Base-by-base conservation (phyloP, 176 grass and related monocot species). In the Aegilops longissima region DNA sequence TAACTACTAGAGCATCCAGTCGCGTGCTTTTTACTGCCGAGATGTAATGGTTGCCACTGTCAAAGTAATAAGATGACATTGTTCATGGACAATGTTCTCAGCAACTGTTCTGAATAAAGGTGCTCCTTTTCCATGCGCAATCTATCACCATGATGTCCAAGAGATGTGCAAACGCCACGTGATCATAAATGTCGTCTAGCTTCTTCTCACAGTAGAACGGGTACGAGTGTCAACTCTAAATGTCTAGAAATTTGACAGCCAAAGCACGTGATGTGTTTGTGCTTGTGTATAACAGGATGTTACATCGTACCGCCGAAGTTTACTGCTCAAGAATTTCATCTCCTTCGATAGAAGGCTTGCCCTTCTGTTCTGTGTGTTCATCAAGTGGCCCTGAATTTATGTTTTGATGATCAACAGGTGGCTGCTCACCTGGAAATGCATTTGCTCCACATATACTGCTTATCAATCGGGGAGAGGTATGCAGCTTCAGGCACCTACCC, bases 401-500 rank as follows among this genome's bases (percentile, higher is more conserved):
- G 33, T 47, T 82, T 66, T 58, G 14, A 52, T 24, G 40, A 66
- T 76, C 61, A 63, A 63, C 74, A 84, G 81, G 73, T n/a, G 73
- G 77, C 7, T 70, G 76, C 81, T 76, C 85, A 45, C 59, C 82
- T 82, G 65, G 85, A 49, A 84, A 59, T 82, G 90, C 81, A 56
- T 88, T 91, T 81, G 87, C 77, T 54, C 90, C 86, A 38, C 81
- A 88, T 76, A 59, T 80, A 20, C 38, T 91, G 40, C 25, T 24
- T 52, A 74, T 88, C 56, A 70, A 77, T 44, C 33, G 36, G 67
- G 86, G 86, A 83, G 90, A 88, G 82, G 90, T 88, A 83, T 71
- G 79, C 25, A 67, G 18, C 70, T 73, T 44, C 70, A 73, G 21
- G 12, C 70, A 24, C 70, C 21, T 7, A 73, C 20, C 29, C 51